phyloP scores from a whole-genome alignment of 257 asterid genomes.

The Solanum lycopersicoides region DNA sequence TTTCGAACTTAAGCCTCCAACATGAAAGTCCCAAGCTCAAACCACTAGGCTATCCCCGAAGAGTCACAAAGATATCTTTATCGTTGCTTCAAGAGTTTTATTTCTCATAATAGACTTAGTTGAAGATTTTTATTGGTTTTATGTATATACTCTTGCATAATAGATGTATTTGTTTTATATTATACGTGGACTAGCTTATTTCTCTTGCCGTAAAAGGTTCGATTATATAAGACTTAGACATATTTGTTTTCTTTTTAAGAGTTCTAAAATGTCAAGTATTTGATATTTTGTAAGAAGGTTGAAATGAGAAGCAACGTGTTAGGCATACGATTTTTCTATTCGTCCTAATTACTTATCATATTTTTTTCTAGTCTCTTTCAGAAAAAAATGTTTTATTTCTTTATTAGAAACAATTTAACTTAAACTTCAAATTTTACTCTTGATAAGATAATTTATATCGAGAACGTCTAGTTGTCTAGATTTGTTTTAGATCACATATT shows the following conservation, averaged over 20 bases:
- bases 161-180: background rate
- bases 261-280: background rate
- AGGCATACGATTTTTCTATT: background rate
- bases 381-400: background rate
- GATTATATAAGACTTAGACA: background rate
- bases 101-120: background rate
- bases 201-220: background rate
- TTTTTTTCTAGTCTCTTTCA: background rate
- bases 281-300: background rate
- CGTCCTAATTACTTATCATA: background rate
- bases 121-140: background rate
- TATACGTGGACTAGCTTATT: background rate
- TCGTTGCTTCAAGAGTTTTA: accelerated
- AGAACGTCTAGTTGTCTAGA: background rate
- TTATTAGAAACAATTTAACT: background rate
- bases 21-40: no score
- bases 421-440: accelerated
- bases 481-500: background rate
- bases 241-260: background rate
- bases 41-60: no score
- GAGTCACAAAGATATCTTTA: no score
- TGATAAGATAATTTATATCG: background rate
- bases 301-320: background rate
- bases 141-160: background rate
- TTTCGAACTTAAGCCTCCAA: no score